A percentile compares a stretch with the other conserved stretches of the same genome.
These are phyloP conservation scores for Ajuga chamaepitys DNA, from an alignment of 257 asterid species.

Conservation along the genomic window DNA sequence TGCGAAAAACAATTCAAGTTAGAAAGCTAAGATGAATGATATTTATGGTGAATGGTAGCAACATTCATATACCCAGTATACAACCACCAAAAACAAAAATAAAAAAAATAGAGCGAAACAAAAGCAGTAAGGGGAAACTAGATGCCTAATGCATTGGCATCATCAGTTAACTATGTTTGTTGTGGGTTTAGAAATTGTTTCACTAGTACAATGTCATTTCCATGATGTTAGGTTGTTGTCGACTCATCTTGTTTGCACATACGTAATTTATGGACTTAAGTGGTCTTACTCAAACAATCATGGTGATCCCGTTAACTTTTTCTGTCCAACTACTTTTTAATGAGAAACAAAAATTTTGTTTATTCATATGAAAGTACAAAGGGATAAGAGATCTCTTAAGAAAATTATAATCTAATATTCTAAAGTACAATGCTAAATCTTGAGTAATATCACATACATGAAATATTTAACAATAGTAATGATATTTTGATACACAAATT, in stretches of 20 bases:
- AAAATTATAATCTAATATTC: no score
- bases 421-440: no score
- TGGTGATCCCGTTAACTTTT: not conserved
- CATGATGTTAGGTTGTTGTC: slow-evolving; percentile 3
- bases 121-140: not conserved
- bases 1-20: not conserved
- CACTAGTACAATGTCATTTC: not conserved
- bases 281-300: slow-evolving; percentile 6
- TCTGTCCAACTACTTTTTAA: not conserved
- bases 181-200: not conserved
- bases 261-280: not conserved
- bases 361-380: no score
- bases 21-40: not conserved
- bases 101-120: not conserved
- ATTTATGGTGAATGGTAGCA: not conserved
- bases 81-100: slow-evolving; percentile 11
- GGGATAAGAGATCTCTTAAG: no score
- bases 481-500: not conserved
- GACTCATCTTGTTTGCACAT: not conserved
- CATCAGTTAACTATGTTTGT: not conserved
- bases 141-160: slow-evolving; percentile 2
- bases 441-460: no score
- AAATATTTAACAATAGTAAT: not conserved
- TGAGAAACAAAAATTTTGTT: no score
- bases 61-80: not conserved